These are phyloP conservation scores for Colletotrichum sidae DNA, from an alignment of 2,329 filamentous ascomycete species.

Conservation along the genomic window DNA sequence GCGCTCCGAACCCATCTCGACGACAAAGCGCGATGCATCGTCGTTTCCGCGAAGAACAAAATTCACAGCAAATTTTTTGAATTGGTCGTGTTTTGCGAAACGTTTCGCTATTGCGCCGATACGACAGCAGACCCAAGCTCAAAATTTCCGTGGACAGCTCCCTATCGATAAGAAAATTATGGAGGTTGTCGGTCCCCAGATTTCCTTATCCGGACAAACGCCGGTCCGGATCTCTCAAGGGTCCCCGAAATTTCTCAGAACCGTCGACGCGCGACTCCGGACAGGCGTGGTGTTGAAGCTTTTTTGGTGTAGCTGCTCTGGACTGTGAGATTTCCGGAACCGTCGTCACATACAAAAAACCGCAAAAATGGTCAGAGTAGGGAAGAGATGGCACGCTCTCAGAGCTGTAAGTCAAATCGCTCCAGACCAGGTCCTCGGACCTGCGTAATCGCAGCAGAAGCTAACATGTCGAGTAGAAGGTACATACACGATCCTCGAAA, in stretches of 20 bases:
- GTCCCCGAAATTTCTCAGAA: constrained; percentile 38
- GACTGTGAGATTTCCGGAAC: constrained; percentile 15
- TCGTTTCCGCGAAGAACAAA: constrained; percentile 1
- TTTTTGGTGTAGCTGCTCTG: background rate
- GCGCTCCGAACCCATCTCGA: constrained; percentile 57
- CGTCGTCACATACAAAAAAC: constrained; percentile 1
- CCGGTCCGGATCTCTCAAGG: constrained; percentile 31
- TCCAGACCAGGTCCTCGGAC: background rate
- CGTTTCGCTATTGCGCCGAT: background rate
- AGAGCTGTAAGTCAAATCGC: constrained; percentile 68
- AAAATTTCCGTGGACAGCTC: constrained; percentile 27
- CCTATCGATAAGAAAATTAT: constrained; percentile 12
- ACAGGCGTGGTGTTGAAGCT: constrained; percentile 7
- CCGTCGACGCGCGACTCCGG: constrained; percentile 29
- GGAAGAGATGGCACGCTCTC: constrained; percentile 76
- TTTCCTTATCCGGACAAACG: constrained; percentile 33
- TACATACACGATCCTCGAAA: constrained; percentile 27
- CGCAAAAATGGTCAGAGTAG: constrained; percentile 57
- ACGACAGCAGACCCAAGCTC: background rate
- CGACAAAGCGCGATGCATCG: constrained; percentile 59
- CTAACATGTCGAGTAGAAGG: constrained; percentile 37
- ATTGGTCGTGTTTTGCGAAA: background rate
- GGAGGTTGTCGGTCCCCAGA: background rate
- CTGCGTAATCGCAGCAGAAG: background rate
- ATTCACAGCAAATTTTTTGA: background rate